Evolutionary conservation across 2,329 filamentous ascomycete species (phyloP).

Genomic region (Claviceps citrina): DNA sequence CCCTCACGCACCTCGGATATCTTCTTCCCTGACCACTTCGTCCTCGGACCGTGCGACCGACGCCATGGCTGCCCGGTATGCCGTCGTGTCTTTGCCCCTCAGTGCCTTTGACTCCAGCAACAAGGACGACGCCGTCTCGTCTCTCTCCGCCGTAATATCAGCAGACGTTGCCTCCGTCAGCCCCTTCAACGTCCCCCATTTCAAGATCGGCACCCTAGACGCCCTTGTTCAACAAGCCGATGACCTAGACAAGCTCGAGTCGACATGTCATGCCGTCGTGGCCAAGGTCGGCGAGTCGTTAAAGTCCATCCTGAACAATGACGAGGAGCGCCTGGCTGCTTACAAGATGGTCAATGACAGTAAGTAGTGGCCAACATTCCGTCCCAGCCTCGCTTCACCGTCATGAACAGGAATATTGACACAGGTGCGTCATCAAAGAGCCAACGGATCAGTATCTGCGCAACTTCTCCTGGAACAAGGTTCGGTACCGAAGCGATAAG

Average conservation of each 20-base stretch:
- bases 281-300: conserved; percentile 79
- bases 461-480: conserved; percentile 90
- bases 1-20: too few species aligned
- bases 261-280: conserved; percentile 65
- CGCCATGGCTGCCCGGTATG: conserved; percentile 50
- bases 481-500: conserved; percentile 90
- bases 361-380: conserved; percentile 28
- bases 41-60: not conserved
- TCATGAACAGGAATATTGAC: not conserved
- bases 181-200: conserved; percentile 73
- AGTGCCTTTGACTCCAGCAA: conserved; percentile 71
- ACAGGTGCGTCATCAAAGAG: conserved; percentile 39
- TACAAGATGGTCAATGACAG: conserved; percentile 93
- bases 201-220: conserved; percentile 96
- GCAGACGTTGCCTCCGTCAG: conserved; percentile 61
- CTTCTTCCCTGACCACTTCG: not conserved
- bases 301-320: conserved; percentile 65
- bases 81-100: conserved; percentile 78
- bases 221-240: conserved; percentile 92
- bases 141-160: conserved; percentile 56
- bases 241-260: conserved; percentile 77
- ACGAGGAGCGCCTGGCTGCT: conserved; percentile 65
- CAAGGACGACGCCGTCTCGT: conserved; percentile 64
- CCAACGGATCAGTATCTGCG: conserved; percentile 89
- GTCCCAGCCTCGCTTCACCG: conserved; percentile 10